Conservation (phyloP, 805 yeast genomes). For the Suhomyces tanzawaensis region DNA sequence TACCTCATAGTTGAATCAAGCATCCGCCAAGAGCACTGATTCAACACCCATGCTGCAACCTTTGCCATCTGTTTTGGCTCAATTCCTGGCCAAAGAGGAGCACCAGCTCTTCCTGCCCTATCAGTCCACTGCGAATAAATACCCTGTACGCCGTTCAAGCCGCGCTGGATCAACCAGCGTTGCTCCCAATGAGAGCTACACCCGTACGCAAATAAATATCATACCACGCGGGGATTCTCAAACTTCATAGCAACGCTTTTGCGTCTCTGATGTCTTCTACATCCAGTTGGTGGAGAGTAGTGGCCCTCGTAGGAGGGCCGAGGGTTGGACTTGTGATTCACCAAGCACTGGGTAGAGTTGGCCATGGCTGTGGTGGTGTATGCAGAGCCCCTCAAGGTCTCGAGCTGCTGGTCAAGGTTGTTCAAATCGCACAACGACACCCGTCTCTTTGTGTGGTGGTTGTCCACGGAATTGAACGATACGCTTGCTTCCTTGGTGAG, state of each 20-base stretch:
- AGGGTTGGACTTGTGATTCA: too few relatives aligned
- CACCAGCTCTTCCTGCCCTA: too few relatives aligned
- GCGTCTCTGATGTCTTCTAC: constrained; percentile 39
- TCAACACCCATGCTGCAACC: too few relatives aligned
- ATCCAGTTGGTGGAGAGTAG: not conserved
- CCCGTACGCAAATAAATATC: not conserved
- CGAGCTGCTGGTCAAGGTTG: constrained; percentile 7
- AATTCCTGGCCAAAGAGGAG: too few relatives aligned
- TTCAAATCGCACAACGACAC: constrained; percentile 10
- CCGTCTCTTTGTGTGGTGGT: not conserved
- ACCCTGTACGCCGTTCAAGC: too few relatives aligned
- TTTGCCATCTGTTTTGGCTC: too few relatives aligned
- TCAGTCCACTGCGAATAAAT: too few relatives aligned
- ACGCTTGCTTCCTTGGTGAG: not conserved
- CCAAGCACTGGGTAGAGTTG: not conserved
- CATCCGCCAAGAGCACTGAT: too few relatives aligned
- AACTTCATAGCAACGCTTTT: constrained; percentile 49
- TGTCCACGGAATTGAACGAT: not conserved
- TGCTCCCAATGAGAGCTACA: too few relatives aligned
- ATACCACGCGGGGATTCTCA: constrained; percentile 29
- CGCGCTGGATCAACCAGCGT: too few relatives aligned
- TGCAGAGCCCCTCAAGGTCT: not conserved
- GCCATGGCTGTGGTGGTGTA: not conserved
- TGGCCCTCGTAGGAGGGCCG: too few relatives aligned
- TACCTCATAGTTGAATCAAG: too few relatives aligned